Conservation (phyloP, 2,329 filamentous ascomycete species). For the Penicillium paneum region DNA sequence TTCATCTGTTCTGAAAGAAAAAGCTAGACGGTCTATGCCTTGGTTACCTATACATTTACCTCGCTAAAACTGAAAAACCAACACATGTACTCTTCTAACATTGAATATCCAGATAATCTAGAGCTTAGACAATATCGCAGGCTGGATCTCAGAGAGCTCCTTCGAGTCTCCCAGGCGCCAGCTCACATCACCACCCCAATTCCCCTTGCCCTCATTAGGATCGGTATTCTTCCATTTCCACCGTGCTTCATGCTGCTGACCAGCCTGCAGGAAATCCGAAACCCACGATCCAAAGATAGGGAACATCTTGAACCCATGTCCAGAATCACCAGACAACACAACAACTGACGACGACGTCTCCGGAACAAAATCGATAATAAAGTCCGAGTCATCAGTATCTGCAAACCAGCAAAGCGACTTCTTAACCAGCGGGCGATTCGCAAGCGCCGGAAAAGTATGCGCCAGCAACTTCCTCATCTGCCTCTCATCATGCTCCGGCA, state of each 20-base stretch:
- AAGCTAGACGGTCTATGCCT: background rate
- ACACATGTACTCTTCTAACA: background rate
- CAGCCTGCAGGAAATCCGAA: slow-evolving; percentile 45
- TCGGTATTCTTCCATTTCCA: slow-evolving; percentile 53
- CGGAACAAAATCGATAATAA: slow-evolving; percentile 59
- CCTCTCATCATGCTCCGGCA: slow-evolving; percentile 54
- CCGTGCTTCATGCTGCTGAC: slow-evolving; percentile 42
- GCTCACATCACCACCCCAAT: slow-evolving; percentile 48
- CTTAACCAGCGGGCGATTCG: slow-evolving; percentile 55
- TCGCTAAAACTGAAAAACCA: background rate
- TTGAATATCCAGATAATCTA: slow-evolving; percentile 8
- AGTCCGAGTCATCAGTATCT: slow-evolving; percentile 60
- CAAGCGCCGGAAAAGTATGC: slow-evolving; percentile 53
- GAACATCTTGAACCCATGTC: slow-evolving; percentile 63
- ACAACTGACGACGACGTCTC: slow-evolving; percentile 48
- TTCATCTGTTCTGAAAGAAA: background rate
- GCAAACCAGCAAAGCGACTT: slow-evolving; percentile 63
- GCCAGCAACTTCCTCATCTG: slow-evolving; percentile 51
- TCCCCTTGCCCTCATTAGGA: slow-evolving; percentile 26
- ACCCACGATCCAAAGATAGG: slow-evolving; percentile 59
- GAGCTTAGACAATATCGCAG: slow-evolving; percentile 21
- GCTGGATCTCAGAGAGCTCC: slow-evolving; percentile 27
- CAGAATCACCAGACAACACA: slow-evolving; percentile 57
- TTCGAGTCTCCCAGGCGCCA: slow-evolving; percentile 46
- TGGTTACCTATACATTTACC: background rate